Conservation (phyloP, 2,329 filamentous ascomycete species). For the Ophiostoma novo-ulmi region DNA sequence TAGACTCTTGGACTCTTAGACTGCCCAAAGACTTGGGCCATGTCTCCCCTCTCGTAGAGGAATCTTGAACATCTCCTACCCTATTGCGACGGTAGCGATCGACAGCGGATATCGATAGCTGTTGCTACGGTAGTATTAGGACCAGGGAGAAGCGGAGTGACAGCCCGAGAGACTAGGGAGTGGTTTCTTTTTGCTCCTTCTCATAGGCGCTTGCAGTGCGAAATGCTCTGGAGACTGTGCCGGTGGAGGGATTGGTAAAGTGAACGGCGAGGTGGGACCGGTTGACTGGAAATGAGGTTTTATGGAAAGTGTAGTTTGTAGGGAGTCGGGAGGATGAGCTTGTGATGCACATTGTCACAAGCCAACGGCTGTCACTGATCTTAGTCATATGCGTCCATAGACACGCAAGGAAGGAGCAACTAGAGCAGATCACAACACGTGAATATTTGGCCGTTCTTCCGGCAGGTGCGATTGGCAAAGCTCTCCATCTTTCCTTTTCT, state of each 20-base stretch:
- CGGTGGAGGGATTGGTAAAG: conserved; percentile 3
- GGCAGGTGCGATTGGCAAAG: background rate
- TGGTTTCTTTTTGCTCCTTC: conserved; percentile 7
- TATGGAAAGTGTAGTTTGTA: background rate
- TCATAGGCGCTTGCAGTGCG: background rate
- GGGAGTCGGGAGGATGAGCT: background rate
- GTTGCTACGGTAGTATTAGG: conserved; percentile 9
- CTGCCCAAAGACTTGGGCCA: background rate
- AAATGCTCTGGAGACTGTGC: background rate
- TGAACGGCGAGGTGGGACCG: background rate
- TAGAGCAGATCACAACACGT: background rate
- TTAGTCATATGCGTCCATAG: background rate
- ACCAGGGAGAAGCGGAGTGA: conserved; percentile 1
- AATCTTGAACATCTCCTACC: background rate
- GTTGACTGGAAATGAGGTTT: background rate
- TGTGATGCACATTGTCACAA: background rate
- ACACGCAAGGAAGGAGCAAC: background rate
- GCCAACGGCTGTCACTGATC: background rate
- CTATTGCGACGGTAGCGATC: conserved; percentile 16
- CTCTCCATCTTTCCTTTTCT: background rate
- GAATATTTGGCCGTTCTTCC: background rate
- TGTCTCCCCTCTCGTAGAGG: background rate
- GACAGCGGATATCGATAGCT: conserved; percentile 4
- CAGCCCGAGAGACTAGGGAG: background rate
- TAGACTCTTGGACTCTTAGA: background rate